Conservation (phyloP, 306 rosid genomes). For the Herpetospermum pedunculosum region DNA sequence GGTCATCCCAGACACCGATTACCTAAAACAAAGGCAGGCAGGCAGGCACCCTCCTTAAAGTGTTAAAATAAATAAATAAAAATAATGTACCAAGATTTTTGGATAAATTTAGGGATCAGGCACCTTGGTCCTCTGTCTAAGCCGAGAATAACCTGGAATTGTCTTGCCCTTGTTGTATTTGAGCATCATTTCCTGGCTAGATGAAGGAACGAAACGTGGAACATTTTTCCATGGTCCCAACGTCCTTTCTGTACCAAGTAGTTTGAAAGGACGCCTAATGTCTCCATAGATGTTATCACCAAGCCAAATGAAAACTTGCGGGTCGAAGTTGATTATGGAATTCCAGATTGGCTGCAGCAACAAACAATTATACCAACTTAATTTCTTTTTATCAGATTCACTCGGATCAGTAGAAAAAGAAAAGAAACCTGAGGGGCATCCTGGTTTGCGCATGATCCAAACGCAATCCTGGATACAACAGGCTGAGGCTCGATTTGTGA, state of each 20-base stretch:
- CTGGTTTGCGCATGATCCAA: constrained; percentile 78
- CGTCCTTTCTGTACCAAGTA: constrained; percentile 68
- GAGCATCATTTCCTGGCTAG: constrained; percentile 51
- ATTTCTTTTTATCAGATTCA: too few relatives aligned
- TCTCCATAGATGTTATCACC: constrained; percentile 91
- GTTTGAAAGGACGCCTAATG: constrained; percentile 45
- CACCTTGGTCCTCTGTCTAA: constrained; percentile 43
- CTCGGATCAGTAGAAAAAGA: too few relatives aligned
- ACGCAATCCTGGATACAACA: constrained; percentile 54
- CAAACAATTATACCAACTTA: too few relatives aligned
- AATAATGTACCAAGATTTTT: background rate
- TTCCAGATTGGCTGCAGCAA: constrained; percentile 65
- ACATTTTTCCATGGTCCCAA: constrained; percentile 73
- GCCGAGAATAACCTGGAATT: constrained; percentile 44
- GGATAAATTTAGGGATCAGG: background rate
- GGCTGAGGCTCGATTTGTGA: constrained; percentile 18
- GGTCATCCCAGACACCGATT: constrained; percentile 89
- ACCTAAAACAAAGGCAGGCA: too few relatives aligned
- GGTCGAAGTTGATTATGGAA: constrained; percentile 40
- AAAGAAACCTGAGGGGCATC: constrained; percentile 66
- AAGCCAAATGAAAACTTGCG: constrained; percentile 67
- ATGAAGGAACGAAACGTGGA: constrained; percentile 53
- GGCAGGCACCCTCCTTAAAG: background rate
- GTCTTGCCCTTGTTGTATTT: constrained; percentile 46
- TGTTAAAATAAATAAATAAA: background rate